phyloP scores from a whole-genome alignment of 2,329 filamentous ascomycete species.

The Chaetothyriales sp. region DNA sequence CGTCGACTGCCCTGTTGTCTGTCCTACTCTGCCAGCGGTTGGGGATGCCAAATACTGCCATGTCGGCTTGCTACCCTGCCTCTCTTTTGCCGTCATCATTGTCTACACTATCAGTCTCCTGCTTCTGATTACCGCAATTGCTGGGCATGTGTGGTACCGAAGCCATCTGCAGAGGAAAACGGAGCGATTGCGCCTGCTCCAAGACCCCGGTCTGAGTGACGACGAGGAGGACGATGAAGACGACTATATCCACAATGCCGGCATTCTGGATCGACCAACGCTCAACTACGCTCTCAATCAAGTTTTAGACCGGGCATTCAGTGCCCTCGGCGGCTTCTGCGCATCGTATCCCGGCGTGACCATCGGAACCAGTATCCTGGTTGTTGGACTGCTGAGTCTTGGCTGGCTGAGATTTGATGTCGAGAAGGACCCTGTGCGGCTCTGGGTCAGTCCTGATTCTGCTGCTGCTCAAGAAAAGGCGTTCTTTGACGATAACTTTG shows the following conservation, averaged over 20 bases:
- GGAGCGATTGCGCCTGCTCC: constrained; percentile 71
- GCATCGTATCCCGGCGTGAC: constrained; percentile 75
- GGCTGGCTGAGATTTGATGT: constrained; percentile 84
- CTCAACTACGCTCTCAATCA: constrained; percentile 73
- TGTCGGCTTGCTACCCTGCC: constrained; percentile 75
- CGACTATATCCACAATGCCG: constrained; percentile 60
- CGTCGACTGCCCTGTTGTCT: constrained; percentile 77
- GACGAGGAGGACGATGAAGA: constrained; percentile 70
- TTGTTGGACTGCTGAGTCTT: constrained; percentile 64
- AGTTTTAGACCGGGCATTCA: constrained; percentile 65
- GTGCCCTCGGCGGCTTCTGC: constrained; percentile 61
- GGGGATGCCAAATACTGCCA: constrained; percentile 55
- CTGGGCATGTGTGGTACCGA: constrained; percentile 61
- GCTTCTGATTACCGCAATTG: constrained; percentile 48
- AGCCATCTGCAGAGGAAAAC: constrained; percentile 59
- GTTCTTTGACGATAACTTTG: constrained; percentile 87
- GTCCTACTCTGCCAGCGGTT: constrained; percentile 67
- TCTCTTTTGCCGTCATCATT: constrained; percentile 84
- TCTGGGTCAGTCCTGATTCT: constrained; percentile 95
- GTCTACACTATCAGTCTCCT: constrained; percentile 64
- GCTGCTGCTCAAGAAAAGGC: constrained; percentile 80
- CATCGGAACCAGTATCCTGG: constrained; percentile 56
- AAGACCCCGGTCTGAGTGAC: constrained; percentile 69
- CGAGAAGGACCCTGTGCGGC: constrained; percentile 72
- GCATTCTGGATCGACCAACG: constrained; percentile 63